Evolutionary conservation across 2,329 filamentous ascomycete species (phyloP), one percentile per base, ranked within the genome.

Genomic region (Cordyceps tenuipes): DNA sequence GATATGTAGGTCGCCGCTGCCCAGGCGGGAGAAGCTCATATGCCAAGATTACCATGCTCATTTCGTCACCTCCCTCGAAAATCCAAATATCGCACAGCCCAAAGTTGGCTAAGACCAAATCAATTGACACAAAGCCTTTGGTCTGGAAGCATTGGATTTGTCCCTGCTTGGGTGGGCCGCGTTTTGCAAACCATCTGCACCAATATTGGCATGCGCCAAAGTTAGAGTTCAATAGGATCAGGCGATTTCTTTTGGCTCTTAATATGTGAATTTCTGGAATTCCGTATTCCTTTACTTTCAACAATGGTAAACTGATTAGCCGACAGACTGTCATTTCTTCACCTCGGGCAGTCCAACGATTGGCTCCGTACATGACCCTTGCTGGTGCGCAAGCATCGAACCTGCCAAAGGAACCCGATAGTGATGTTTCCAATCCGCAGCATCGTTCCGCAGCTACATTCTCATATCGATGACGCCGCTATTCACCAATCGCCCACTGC

Each of bases 401-500:
- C 29, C 29, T 29, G 29, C 29, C 5, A 6, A 36, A 36, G 34
- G 34, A 36, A 10, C 29, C 21, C n/a, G 21, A 44, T 21, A 15
- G 19, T 47, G 12, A 4, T 4, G 13, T 26, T 26, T 47, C 10
- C 17, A 13, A 7, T 47, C 12, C 19, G 3, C 12, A 4, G 5
- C 15, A 10, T 17, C 15, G 1, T 46, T 46, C 17, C 19, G n/a
- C 10, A 13, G 34, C 17, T 46, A 46, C n/a, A 9, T 12, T 54
- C 8, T 12, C 39, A 7, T n/a, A 2, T 9, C 29, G 23, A 5
- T n/a, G 31, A 8, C 41, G 36, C 8, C 15, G 7, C 31, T 21
- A 57, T 19, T 58, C 56, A n/a, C 47, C 23, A 51, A 51, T 47
- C 8, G 57, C 19, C 57, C 57, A 59, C 49, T 59, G 57, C 29